Percentiles rank a stretch among this genome's conserved stretches.
These are phyloP conservation scores for Calocybe cyanea DNA, from an alignment of 768 basidiomycete species.

Conservation along the genomic window DNA sequence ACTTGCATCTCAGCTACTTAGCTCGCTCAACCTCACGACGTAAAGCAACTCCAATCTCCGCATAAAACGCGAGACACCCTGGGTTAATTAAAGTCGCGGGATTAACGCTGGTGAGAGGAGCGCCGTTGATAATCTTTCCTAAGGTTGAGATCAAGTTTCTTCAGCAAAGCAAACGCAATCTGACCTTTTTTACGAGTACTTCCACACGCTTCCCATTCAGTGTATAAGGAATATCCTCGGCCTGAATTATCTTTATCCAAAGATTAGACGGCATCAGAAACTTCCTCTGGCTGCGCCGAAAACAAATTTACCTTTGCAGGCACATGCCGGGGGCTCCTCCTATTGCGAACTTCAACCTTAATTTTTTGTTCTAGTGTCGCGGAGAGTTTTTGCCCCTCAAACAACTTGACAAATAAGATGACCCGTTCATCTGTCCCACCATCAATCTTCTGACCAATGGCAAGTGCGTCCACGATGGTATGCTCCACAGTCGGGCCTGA, in stretches of 20 bases:
- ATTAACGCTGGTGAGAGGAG: constrained; percentile 63
- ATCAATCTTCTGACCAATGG: constrained; percentile 66
- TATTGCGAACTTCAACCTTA: constrained; percentile 54
- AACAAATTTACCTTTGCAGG: constrained; percentile 47
- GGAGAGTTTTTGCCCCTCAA: constrained; percentile 44
- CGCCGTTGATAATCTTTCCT: constrained; percentile 72
- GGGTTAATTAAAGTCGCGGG: constrained; percentile 72
- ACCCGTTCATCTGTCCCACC: constrained; percentile 71
- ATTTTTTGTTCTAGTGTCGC: constrained; percentile 51
- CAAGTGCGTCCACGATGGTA: constrained; percentile 56
- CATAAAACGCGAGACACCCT: constrained; percentile 63
- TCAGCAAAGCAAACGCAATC: constrained; percentile 9
- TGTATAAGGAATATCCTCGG: constrained; percentile 71
- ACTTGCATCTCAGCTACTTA: constrained; percentile 1
- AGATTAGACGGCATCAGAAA: constrained; percentile 11
- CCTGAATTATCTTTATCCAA: constrained; percentile 57
- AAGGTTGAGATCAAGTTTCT: constrained; percentile 4
- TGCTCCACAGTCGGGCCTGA: constrained; percentile 35
- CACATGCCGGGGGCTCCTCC: constrained; percentile 72
- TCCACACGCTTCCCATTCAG: constrained; percentile 81
- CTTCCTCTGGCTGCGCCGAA: constrained; percentile 2
- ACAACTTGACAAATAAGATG: constrained; percentile 68
- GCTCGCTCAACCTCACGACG: constrained; percentile 37
- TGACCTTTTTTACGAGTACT: constrained; percentile 72
- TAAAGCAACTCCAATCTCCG: constrained; percentile 45